phyloP scores from a whole-genome alignment of 139 green algal genomes.

The Tetraselmis striata region DNA sequence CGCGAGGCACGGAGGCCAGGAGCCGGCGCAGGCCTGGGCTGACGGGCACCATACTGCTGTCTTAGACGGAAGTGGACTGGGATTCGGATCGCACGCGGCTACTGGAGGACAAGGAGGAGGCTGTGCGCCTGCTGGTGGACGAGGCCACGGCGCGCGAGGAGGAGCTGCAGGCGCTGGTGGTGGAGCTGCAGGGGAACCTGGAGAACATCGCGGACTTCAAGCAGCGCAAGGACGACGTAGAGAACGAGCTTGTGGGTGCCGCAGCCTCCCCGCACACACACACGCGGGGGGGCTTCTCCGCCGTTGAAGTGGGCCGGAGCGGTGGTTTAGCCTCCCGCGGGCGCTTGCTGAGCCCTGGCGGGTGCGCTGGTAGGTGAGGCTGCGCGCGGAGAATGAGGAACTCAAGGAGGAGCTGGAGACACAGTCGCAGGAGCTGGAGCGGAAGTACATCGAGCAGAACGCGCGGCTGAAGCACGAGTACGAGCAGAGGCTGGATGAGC shows the following conservation, averaged over 20 bases:
- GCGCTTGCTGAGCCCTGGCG: slow-evolving; percentile 34
- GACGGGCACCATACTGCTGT: no score
- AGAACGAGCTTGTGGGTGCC: background rate
- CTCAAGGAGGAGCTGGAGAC: slow-evolving; percentile 47
- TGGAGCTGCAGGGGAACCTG: slow-evolving; percentile 6
- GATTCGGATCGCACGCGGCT: background rate
- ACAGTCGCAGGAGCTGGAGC: slow-evolving; percentile 48
- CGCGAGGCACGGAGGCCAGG: no score
- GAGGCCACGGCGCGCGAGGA: background rate
- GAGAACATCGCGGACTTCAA: slow-evolving; percentile 32
- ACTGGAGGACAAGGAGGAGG: background rate
- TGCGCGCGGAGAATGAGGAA: slow-evolving; percentile 57
- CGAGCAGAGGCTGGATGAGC: slow-evolving; percentile 62
- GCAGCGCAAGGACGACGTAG: slow-evolving; percentile 30
- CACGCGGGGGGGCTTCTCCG: no score
- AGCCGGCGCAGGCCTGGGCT: no score
- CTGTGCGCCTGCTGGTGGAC: background rate
- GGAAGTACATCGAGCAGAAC: slow-evolving; percentile 62
- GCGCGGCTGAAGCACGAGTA: slow-evolving; percentile 60
- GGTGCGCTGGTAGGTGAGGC: slow-evolving; percentile 38
- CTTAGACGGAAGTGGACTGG: slow-evolving; percentile 4
- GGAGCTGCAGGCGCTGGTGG: slow-evolving; percentile 9
- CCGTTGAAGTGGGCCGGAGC: no score
- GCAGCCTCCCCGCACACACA: no score
- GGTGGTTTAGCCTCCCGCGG: no score